Evolutionary conservation across 164 flowering plant species (phyloP).

Genomic region (Aristolochia contorta): DNA sequence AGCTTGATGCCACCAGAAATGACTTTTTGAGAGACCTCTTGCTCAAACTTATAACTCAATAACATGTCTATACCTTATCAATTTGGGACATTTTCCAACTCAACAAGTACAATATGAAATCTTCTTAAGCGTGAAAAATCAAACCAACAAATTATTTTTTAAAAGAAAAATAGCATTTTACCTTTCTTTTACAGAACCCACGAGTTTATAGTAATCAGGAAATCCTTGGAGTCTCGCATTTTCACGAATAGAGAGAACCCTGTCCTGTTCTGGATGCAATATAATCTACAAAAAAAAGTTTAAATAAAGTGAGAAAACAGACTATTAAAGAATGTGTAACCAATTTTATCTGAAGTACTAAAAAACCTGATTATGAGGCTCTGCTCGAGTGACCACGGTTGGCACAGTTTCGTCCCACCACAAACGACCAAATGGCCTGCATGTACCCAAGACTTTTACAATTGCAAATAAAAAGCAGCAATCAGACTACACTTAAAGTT

Average conservation of each 20-base stretch:
- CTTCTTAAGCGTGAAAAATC: no score
- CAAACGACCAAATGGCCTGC: slow-evolving; percentile 71
- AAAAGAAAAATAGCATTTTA: slow-evolving; percentile 2
- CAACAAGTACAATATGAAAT: no score
- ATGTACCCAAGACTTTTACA: neutral
- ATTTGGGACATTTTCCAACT: no score
- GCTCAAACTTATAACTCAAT: no score
- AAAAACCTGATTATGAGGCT: slow-evolving; percentile 82
- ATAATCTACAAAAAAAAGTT: slow-evolving; percentile 21
- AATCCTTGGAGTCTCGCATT: slow-evolving; percentile 57
- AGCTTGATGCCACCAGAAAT: no score
- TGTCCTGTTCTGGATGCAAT: slow-evolving; percentile 59
- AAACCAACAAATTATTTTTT: neutral
- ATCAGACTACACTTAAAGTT: no score
- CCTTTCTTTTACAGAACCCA: slow-evolving; percentile 41
- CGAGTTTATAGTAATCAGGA: slow-evolving; percentile 46
- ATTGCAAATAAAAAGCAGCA: neutral
- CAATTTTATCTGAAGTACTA: neutral
- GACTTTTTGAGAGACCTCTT: no score
- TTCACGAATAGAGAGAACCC: slow-evolving; percentile 47
- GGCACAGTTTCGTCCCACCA: slow-evolving; percentile 92
- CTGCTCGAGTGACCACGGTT: slow-evolving; percentile 81
- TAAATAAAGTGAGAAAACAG: neutral
- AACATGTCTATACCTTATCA: no score
- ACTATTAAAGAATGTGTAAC: neutral